Conservation (phyloP, 2,329 filamentous ascomycete species). For the Fusarium verticillioides region DNA sequence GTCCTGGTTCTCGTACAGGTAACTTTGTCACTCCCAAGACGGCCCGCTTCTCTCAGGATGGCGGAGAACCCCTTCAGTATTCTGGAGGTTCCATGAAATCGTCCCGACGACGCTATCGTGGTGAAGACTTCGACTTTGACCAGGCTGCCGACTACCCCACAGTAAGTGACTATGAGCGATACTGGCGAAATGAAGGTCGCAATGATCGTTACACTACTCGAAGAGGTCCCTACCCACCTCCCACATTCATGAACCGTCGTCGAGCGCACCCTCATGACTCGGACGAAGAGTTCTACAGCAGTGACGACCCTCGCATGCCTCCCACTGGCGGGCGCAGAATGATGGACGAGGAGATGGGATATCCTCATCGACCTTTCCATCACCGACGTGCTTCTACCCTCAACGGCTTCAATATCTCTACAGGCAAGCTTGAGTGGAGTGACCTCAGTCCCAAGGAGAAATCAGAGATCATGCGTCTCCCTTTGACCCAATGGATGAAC, state of each 20-base stretch:
- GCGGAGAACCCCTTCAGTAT: slow-evolving; percentile 37
- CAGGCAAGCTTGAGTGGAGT: slow-evolving; percentile 51
- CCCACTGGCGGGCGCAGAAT: slow-evolving; percentile 27
- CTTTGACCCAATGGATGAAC: slow-evolving; percentile 60
- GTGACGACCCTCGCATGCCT: slow-evolving; percentile 33
- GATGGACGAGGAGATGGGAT: slow-evolving; percentile 42
- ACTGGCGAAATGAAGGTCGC: slow-evolving; percentile 40
- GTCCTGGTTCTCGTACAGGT: slow-evolving; percentile 34
- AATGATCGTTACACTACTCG: slow-evolving; percentile 38
- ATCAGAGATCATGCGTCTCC: slow-evolving; percentile 56
- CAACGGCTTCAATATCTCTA: slow-evolving; percentile 30
- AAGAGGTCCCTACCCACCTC: slow-evolving; percentile 40
- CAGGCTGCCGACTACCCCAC: slow-evolving; percentile 33
- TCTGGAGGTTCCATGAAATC: slow-evolving; percentile 38
- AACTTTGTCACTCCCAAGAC: slow-evolving; percentile 26
- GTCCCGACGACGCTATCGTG: slow-evolving; percentile 31
- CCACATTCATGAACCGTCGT: slow-evolving; percentile 40
- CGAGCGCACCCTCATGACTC: slow-evolving; percentile 37
- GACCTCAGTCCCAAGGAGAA: slow-evolving; percentile 54
- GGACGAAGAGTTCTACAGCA: slow-evolving; percentile 39
- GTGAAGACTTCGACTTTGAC: slow-evolving; percentile 43
- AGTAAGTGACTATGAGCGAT: slow-evolving; percentile 40
- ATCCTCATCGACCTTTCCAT: not conserved
- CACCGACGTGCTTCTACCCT: slow-evolving; percentile 25
- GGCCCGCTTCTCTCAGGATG: slow-evolving; percentile 37